Conservation (phyloP, 257 asterid species). For the Verbena officinalis region DNA sequence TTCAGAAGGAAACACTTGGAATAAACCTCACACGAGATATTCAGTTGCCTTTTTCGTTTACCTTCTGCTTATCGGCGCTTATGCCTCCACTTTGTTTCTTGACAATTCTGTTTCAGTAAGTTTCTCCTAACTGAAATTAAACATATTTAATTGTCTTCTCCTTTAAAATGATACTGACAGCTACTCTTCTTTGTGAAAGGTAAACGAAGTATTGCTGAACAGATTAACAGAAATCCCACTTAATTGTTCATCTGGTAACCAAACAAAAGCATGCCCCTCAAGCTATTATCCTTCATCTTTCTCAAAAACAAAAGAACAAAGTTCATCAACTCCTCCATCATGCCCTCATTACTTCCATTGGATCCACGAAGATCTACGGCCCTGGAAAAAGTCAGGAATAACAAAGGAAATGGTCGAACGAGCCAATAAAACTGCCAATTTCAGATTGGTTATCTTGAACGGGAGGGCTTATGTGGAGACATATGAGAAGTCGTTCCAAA, state of each 20-base stretch:
- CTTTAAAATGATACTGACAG: not conserved
- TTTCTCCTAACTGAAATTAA: not conserved
- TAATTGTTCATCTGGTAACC: conserved; percentile 35
- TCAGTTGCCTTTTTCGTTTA: conserved; percentile 3
- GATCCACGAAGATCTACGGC: conserved; percentile 56
- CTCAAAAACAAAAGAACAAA: not conserved
- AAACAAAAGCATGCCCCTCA: conserved; percentile 41
- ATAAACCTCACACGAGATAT: conserved; percentile 11
- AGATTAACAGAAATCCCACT: conserved; percentile 34
- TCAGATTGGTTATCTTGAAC: conserved; percentile 48
- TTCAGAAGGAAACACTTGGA: conserved; percentile 10
- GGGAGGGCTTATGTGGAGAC: conserved; percentile 51
- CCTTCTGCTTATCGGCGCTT: conserved; percentile 7
- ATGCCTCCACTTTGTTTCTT: not conserved
- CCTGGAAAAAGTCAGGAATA: conserved; percentile 50
- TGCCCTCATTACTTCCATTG: conserved; percentile 62
- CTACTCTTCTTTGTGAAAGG: not conserved
- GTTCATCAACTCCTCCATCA: conserved; percentile 22
- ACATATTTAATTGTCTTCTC: not conserved
- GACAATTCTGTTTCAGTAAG: conserved; percentile 21
- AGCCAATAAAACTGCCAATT: conserved; percentile 47
- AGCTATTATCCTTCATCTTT: conserved; percentile 30
- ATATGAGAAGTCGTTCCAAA: conserved; percentile 45
- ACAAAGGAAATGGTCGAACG: conserved; percentile 52
- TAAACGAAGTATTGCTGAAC: not conserved